Conservation (phyloP, 441 rosid species). For the Theobroma grandiflorum region DNA sequence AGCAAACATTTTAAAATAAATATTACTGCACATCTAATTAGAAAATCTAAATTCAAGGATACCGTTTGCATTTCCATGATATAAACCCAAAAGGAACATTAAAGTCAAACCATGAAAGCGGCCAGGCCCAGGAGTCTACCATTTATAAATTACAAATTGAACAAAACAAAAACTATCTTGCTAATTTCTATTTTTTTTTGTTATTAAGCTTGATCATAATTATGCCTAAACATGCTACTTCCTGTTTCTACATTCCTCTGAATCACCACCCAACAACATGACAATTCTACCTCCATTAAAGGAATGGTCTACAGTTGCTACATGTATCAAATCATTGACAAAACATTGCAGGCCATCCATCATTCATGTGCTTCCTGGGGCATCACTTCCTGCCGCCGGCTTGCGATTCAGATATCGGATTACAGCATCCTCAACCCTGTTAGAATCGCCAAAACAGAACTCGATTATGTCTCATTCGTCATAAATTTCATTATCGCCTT, state of each 20-base stretch:
- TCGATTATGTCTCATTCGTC: background rate
- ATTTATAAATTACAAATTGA: slow-evolving; percentile 13
- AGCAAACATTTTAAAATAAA: too few relatives aligned
- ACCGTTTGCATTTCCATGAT: background rate
- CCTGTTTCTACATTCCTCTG: slow-evolving; percentile 33
- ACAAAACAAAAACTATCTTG: slow-evolving; percentile 18
- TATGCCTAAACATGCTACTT: slow-evolving; percentile 38
- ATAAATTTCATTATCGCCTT: background rate
- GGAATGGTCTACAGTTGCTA: slow-evolving; percentile 32
- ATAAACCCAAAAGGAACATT: background rate
- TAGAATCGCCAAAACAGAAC: slow-evolving; percentile 17
- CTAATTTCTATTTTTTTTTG: background rate
- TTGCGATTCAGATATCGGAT: slow-evolving; percentile 92
- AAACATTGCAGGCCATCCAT: background rate
- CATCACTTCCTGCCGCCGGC: slow-evolving; percentile 84
- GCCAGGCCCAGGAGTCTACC: background rate
- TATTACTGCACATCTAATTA: background rate
- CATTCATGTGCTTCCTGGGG: slow-evolving; percentile 75
- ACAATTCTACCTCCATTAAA: slow-evolving; percentile 22
- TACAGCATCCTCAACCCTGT: slow-evolving; percentile 98
- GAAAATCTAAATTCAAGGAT: background rate
- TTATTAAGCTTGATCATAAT: slow-evolving; percentile 20
- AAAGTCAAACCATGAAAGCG: background rate
- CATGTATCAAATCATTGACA: slow-evolving; percentile 18
- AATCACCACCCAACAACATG: slow-evolving; percentile 10